Percentiles rank a stretch among this genome's conserved stretches.
Conservation (phyloP, 768 basidiomycete genomes). For the Cubamyces sp. region DNA sequence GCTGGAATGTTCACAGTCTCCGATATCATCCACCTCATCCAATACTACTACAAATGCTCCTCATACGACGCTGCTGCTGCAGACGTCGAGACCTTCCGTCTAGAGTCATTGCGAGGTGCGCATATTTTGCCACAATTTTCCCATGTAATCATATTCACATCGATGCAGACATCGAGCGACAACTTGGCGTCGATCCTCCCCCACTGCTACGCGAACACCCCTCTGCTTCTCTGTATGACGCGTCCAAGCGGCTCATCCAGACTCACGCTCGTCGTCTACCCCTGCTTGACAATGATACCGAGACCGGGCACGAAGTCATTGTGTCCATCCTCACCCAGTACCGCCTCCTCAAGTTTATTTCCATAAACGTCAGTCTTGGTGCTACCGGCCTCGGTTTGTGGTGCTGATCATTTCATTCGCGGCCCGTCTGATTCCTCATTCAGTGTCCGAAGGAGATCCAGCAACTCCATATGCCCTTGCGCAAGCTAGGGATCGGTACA, state of each 20-base stretch:
- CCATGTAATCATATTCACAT: slow-evolving; percentile 15
- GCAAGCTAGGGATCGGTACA: slow-evolving; percentile 90
- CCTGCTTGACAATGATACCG: slow-evolving; percentile 89
- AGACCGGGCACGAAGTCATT: slow-evolving; percentile 94
- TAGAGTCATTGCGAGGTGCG: slow-evolving; percentile 88
- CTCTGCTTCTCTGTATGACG: slow-evolving; percentile 84
- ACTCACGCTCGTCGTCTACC: slow-evolving; percentile 96
- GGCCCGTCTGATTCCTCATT: not conserved
- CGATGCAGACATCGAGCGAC: slow-evolving; percentile 85
- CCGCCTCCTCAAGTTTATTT: slow-evolving; percentile 95
- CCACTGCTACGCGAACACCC: slow-evolving; percentile 91
- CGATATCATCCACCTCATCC: slow-evolving; percentile 98
- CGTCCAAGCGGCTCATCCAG: slow-evolving; percentile 86
- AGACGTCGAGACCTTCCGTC: slow-evolving; percentile 90
- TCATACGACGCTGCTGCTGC: slow-evolving; percentile 83
- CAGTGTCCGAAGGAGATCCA: slow-evolving; percentile 88
- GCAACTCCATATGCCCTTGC: slow-evolving; percentile 77
- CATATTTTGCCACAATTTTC: slow-evolving; percentile 19
- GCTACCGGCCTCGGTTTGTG: not conserved
- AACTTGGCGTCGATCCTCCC: slow-evolving; percentile 89
- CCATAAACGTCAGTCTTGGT: slow-evolving; percentile 78
- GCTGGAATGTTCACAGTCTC: slow-evolving; percentile 99
- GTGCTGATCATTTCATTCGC: slow-evolving; percentile 6
- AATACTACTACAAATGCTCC: slow-evolving; percentile 91
- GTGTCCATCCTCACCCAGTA: slow-evolving; percentile 97